A percentile compares a stretch with the other conserved stretches of the same genome.
phyloP scores from a whole-genome alignment of 1,284 basidiomycete genomes.

The Fomitopsis schrenkii region DNA sequence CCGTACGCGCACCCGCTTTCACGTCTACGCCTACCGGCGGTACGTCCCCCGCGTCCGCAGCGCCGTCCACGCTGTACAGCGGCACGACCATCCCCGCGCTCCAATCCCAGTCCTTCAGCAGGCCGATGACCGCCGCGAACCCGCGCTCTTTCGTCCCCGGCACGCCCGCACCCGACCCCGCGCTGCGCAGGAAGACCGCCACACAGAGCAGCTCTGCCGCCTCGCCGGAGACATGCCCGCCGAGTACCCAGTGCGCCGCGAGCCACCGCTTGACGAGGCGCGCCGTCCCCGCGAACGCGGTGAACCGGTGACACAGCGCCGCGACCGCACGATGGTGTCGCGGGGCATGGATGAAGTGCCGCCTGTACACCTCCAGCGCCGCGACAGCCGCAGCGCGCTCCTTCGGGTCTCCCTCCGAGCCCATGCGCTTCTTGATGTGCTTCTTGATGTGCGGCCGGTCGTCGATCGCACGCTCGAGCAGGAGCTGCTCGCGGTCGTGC shows the following conservation, averaged over 20 bases:
- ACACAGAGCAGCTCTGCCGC: constrained; percentile 85
- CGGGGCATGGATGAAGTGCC: constrained; percentile 76
- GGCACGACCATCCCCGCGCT: constrained; percentile 61
- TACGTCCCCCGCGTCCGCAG: constrained; percentile 5
- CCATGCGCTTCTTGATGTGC: constrained; percentile 32
- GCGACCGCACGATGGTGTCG: constrained; percentile 84
- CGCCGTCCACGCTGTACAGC: constrained; percentile 40
- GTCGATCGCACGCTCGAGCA: constrained; percentile 72
- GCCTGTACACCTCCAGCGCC: constrained; percentile 63
- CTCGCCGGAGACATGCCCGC: constrained; percentile 68
- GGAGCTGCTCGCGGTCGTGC: constrained; percentile 81
- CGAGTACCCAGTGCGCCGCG: constrained; percentile 82
- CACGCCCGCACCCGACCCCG: constrained; percentile 32
- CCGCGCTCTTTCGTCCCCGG: constrained; percentile 77
- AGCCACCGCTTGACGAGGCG: constrained; percentile 94
- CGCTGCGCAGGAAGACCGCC: constrained; percentile 48
- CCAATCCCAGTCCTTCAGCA: constrained; percentile 86
- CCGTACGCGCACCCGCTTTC: constrained; percentile 31
- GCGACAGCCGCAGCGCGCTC: constrained; percentile 55
- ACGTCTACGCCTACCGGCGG: constrained; percentile 24
- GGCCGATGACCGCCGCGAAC: constrained; percentile 73
- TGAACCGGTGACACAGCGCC: constrained; percentile 75
- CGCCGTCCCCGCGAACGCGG: constrained; percentile 81
- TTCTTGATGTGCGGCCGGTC: constrained; percentile 34
- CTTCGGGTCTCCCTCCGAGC: constrained; percentile 33